These are phyloP conservation scores for Camelina hispida DNA, from an alignment of 345 rosid species.

Conservation along the genomic window DNA sequence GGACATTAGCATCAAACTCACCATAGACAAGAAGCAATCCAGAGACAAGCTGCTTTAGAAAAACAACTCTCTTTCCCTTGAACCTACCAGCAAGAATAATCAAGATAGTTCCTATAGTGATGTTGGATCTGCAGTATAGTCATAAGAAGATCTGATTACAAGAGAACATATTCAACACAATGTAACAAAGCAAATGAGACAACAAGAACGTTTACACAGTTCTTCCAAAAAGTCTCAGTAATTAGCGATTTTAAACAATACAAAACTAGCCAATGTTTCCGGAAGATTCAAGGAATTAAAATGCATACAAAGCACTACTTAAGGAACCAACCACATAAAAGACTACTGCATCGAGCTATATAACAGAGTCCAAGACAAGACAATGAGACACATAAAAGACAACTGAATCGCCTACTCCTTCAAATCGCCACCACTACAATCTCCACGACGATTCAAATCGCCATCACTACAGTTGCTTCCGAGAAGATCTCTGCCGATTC, in stretches of 20 bases:
- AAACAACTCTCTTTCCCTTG: conserved; percentile 86
- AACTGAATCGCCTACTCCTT: too few species aligned
- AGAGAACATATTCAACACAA: neutral
- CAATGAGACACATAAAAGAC: too few species aligned
- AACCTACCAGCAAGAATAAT: conserved; percentile 80
- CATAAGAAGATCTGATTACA: neutral
- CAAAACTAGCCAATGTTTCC: too few species aligned
- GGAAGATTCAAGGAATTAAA: too few species aligned
- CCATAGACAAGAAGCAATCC: conserved; percentile 84
- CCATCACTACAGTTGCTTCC: too few species aligned
- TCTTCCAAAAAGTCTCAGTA: neutral
- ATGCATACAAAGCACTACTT: neutral
- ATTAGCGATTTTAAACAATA: too few species aligned
- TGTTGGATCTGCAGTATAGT: conserved; percentile 52
- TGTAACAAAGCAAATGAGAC: neutral
- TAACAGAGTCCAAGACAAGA: neutral
- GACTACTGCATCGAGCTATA: neutral
- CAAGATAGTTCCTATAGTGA: conserved; percentile 69
- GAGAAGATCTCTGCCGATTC: too few species aligned
- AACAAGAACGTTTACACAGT: too few species aligned
- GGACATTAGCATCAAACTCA: conserved; percentile 38
- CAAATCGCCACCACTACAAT: too few species aligned
- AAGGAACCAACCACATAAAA: neutral
- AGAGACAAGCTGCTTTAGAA: conserved; percentile 77
- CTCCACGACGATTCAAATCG: too few species aligned